Evolutionary conservation across 2,329 filamentous ascomycete genomes (phyloP).

Genomic region (Talaromyces sp.): DNA sequence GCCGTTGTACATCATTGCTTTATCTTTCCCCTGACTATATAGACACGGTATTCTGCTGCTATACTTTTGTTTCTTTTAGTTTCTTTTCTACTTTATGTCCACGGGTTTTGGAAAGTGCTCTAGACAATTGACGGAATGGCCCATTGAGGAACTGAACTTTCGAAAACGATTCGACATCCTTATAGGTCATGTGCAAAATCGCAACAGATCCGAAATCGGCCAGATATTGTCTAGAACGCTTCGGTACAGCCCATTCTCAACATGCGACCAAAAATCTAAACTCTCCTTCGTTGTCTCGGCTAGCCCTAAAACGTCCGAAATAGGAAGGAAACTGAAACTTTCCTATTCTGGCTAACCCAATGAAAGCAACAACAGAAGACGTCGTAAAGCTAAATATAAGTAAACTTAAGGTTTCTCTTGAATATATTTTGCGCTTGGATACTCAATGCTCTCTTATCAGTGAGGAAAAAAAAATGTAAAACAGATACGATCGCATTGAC

Average conservation of each 20-base stretch:
- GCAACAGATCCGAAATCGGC: background rate
- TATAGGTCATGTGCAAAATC: no score
- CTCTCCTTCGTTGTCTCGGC: background rate
- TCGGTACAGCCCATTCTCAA: no score
- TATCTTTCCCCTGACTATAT: background rate
- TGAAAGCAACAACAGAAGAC: background rate
- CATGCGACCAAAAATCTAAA: background rate
- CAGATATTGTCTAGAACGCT: background rate
- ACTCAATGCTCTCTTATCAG: background rate
- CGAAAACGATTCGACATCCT: background rate
- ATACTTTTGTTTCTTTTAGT: background rate
- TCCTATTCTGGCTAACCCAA: background rate
- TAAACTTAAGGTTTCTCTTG: no score
- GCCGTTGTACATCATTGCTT: background rate
- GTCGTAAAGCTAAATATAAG: no score
- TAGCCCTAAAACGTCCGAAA: constrained; percentile 7
- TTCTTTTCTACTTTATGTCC: background rate
- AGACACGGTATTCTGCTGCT: background rate
- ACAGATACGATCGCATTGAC: background rate
- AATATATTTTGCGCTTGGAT: no score
- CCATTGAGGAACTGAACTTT: background rate
- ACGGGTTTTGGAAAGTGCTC: background rate
- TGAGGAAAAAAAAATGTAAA: background rate
- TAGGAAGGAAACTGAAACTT: constrained; percentile 1
- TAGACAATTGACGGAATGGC: background rate